Percentiles rank a stretch among this genome's conserved stretches.
phyloP scores from a whole-genome alignment of 768 basidiomycete genomes.

The Russula brevipes region DNA sequence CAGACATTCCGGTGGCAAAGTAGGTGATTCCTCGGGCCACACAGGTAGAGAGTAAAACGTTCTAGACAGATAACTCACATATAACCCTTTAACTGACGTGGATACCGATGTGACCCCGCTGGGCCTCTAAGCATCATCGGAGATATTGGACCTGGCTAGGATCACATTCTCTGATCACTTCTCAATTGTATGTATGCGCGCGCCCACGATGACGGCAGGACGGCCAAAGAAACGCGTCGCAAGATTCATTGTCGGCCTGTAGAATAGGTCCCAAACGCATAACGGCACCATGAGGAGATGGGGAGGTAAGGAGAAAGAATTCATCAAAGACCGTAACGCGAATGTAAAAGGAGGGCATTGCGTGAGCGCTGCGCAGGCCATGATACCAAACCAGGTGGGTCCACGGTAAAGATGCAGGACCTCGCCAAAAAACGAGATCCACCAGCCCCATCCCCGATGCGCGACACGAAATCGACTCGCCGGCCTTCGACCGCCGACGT shows the following conservation, averaged over 20 bases:
- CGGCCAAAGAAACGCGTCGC: background rate
- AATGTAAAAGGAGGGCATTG: conserved; percentile 23
- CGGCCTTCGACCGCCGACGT: conserved; percentile 8
- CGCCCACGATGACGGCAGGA: background rate
- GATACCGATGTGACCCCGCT: background rate
- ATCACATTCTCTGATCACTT: too few species aligned
- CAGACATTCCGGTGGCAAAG: background rate
- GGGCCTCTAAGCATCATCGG: background rate
- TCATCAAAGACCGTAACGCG: conserved; percentile 24
- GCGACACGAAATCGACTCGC: background rate
- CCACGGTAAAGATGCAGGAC: conserved; percentile 16
- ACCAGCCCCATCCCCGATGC: conserved; percentile 24
- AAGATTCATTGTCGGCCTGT: background rate
- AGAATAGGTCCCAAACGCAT: background rate
- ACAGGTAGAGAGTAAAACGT: background rate
- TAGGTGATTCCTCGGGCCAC: conserved; percentile 1
- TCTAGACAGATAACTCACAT: background rate
- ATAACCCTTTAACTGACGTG: background rate
- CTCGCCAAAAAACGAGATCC: conserved; percentile 19
- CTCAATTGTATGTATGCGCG: background rate
- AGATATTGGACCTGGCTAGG: background rate
- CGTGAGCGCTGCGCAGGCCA: conserved; percentile 24
- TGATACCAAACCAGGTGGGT: conserved; percentile 24
- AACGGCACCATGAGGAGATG: background rate
- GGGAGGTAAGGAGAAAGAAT: background rate